phyloP scores from a whole-genome alignment of 352 stramenopile species.

The Lagenidium sp. region DNA sequence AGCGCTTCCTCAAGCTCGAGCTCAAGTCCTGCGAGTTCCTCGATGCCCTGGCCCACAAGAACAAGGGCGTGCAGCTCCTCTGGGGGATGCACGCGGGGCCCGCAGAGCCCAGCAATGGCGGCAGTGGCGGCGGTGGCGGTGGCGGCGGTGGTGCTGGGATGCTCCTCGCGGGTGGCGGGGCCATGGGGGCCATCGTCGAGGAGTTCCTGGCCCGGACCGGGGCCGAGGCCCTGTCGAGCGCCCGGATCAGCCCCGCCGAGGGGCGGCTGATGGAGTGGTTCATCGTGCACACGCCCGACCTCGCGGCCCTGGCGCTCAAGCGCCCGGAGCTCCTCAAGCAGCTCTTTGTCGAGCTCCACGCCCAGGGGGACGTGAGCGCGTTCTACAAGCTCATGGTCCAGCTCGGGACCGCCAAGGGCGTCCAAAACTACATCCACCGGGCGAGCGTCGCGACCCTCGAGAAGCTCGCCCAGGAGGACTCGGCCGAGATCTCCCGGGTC shows the following conservation, averaged over 20 bases:
- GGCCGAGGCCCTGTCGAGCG: not conserved
- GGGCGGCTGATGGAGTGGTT: slow-evolving; percentile 52
- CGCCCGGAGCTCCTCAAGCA: slow-evolving; percentile 45
- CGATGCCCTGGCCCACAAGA: slow-evolving; percentile 31
- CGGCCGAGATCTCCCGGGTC: slow-evolving; percentile 29
- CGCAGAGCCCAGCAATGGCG: too few relatives aligned
- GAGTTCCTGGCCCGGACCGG: not conserved
- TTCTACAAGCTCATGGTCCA: slow-evolving; percentile 65
- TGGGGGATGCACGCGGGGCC: slow-evolving; percentile 32
- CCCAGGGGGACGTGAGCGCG: slow-evolving; percentile 25
- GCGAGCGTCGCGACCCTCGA: slow-evolving; percentile 42
- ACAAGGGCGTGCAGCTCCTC: slow-evolving; percentile 49
- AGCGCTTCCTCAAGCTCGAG: slow-evolving; percentile 56
- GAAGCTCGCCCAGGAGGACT: slow-evolving; percentile 48
- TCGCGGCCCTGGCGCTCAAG: slow-evolving; percentile 40
- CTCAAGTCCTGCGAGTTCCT: slow-evolving; percentile 41
- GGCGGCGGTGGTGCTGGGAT: too few relatives aligned
- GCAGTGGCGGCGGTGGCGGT: not conserved
- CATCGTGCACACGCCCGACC: slow-evolving; percentile 33
- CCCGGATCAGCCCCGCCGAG: slow-evolving; percentile 1
- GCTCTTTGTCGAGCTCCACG: slow-evolving; percentile 58
- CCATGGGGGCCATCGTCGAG: not conserved
- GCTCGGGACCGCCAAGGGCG: slow-evolving; percentile 40
- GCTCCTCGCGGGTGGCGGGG: too few relatives aligned
- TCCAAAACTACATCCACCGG: slow-evolving; percentile 50